Base-by-base conservation (phyloP, 2,329 filamentous ascomycete species). In the Aspergillus amoenus region DNA sequence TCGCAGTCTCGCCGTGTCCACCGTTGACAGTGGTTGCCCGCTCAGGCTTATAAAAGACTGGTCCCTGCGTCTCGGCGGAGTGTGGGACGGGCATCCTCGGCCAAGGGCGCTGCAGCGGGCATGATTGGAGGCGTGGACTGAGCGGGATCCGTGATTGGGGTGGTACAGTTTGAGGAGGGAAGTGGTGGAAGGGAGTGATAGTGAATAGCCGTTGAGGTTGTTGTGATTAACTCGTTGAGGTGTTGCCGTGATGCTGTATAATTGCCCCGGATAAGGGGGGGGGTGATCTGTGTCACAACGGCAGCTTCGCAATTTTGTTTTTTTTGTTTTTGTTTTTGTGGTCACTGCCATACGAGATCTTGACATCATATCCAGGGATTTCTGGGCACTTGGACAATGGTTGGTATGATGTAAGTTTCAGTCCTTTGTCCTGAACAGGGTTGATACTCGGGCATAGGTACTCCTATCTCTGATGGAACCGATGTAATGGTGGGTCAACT, bases 71-170 rank as follows among this genome's bases (percentile, higher is more conserved):
- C 47, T 30, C 8, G 27, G 17, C 46, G 49, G 47, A 30, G 61
- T 46, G 66, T 68, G 42, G 50, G 55, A 67, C 66, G 24, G 52
- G 51, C 61, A 68, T 68, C 62, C 63, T 67, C 68, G 64, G 66
- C 42, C 63, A 18, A 21, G 39, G 39, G 34, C 42, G 41, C 8
- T 32, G 24, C 15, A 42, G 57, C 43, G 45, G 53, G 37, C 34
- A 41, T 44, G 52, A 53, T 39, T 44, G 57, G 60, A 58, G 46
- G 27, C 34, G 15, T 55, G 47, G 50, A 39, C 49, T 46, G 56
- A 61, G 11, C 11, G n/a, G 27, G 8, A 37, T 37, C 50, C 27
- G 17, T 49, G 27, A 32, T 12, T 44, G 46, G 37, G 34, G 30
- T 48, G n/a, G 37, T 43, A 57, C 44, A 43, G 40, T 15, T 30